Percentiles rank a stretch among this genome's conserved stretches.
Conservation (phyloP, 2,329 filamentous ascomycete genomes). For the Drechmeria coniospora region DNA sequence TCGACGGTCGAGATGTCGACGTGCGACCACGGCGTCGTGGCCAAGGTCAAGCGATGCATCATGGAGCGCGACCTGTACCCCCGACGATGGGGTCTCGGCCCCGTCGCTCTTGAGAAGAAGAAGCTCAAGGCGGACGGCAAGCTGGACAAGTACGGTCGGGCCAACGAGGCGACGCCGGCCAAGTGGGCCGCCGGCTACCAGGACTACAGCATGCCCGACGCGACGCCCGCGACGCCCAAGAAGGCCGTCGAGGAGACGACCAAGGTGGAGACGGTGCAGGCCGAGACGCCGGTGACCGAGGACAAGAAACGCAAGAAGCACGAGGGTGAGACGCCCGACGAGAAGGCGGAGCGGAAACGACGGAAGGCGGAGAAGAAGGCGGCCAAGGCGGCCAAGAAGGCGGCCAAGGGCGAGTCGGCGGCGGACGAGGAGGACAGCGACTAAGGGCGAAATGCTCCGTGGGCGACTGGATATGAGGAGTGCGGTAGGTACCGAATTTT, state of each 20-base stretch:
- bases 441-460: conserved; percentile 1
- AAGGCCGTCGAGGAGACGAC: conserved; percentile 22
- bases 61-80: conserved; percentile 99
- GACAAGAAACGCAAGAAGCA: conserved; percentile 68
- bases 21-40: conserved; percentile 93
- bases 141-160: conserved; percentile 89
- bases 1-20: conserved; percentile 92
- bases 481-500: conserved; percentile 1
- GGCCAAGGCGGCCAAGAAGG: conserved; percentile 40
- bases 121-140: conserved; percentile 98
- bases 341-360: conserved; percentile 46
- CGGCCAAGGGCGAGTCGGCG: conserved; percentile 32
- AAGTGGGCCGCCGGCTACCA: conserved; percentile 91
- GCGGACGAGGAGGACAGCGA: conserved; percentile 28
- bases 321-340: conserved; percentile 58
- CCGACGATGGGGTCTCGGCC: conserved; percentile 88
- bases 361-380: conserved; percentile 46
- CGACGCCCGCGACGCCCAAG: conserved; percentile 23
- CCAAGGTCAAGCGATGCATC: conserved; percentile 98
- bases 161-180: conserved; percentile 84
- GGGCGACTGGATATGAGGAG: conserved; percentile 2
- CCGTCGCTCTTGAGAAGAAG: conserved; percentile 93
- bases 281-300: conserved; percentile 24
- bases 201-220: conserved; percentile 55
- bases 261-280: conserved; percentile 17